A percentile compares a stretch with the other conserved stretches of the same genome.
phyloP scores from a whole-genome alignment of 805 yeast genomes.

The Candida namnaoensis region DNA sequence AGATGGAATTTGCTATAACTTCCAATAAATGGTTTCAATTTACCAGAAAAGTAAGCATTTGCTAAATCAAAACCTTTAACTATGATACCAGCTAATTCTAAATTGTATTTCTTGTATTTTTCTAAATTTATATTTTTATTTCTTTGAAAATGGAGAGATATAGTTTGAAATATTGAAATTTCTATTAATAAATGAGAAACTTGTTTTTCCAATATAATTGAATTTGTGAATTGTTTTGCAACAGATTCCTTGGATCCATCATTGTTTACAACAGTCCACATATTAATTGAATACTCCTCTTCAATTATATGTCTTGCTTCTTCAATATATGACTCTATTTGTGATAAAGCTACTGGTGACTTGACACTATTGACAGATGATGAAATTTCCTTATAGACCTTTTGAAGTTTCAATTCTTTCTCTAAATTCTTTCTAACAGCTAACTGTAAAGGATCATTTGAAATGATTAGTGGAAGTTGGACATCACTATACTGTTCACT shows the following conservation, averaged over 20 bases:
- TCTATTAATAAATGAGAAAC: constrained; percentile 7
- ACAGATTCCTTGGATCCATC: constrained; percentile 3
- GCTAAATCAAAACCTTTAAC: constrained; percentile 3
- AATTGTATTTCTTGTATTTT: constrained; percentile 4
- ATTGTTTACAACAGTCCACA: background rate
- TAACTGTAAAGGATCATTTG: constrained; percentile 7
- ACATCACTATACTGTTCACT: constrained; percentile 5
- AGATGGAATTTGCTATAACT: too few relatives aligned
- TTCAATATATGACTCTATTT: constrained; percentile 2
- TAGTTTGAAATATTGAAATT: constrained; percentile 3
- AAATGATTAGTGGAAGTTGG: constrained; percentile 5
- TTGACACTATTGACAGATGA: constrained; percentile 6
- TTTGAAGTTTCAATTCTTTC: constrained; percentile 1
- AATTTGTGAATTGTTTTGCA: constrained; percentile 5
- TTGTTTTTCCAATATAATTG: constrained; percentile 4
- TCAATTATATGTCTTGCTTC: constrained; percentile 6
- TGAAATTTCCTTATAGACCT: constrained; percentile 4
- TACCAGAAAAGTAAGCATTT: constrained; percentile 5
- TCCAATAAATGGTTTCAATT: background rate
- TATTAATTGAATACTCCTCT: constrained; percentile 1
- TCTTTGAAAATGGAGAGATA: constrained; percentile 8
- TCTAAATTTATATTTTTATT: constrained; percentile 4
- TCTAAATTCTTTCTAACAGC: constrained; percentile 6
- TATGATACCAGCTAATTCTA: background rate
- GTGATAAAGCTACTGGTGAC: constrained; percentile 2